Conservation (phyloP, 2,329 filamentous ascomycete genomes). For the Talaromyces piceae region DNA sequence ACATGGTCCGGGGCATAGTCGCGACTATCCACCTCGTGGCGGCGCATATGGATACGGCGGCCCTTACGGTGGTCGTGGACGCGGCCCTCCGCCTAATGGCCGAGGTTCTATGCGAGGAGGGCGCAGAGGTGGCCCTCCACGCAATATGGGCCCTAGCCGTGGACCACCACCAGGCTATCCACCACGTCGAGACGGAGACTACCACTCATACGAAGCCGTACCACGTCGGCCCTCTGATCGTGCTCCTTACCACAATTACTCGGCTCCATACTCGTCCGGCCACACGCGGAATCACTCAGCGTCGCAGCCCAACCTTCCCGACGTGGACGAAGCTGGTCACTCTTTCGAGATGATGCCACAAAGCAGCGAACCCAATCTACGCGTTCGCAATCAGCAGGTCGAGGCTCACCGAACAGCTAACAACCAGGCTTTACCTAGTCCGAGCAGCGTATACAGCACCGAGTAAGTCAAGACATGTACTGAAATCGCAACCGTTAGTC, state of each 20-base stretch:
- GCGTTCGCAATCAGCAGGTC: conserved; percentile 3
- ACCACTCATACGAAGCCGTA: conserved; percentile 26
- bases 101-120: conserved; percentile 37
- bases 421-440: conserved; percentile 44
- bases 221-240: conserved; percentile 17
- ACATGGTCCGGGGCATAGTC: conserved; percentile 41
- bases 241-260: conserved; percentile 21
- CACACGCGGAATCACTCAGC: conserved; percentile 24
- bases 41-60: conserved; percentile 26
- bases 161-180: conserved; percentile 47
- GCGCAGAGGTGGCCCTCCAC: conserved; percentile 30
- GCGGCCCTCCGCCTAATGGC: conserved; percentile 31
- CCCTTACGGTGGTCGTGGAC: conserved; percentile 25
- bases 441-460: conserved; percentile 66
- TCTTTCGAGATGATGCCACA: conserved; percentile 74
- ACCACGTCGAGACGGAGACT: conserved; percentile 34
- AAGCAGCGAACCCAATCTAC: conserved; percentile 44
- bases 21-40: conserved; percentile 41
- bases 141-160: conserved; percentile 37
- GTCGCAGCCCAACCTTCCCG: conserved; percentile 23
- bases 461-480: conserved; percentile 51
- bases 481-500: not conserved
- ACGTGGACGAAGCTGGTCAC: conserved; percentile 46
- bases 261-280: conserved; percentile 16
- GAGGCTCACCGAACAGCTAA: conserved; percentile 5